A percentile compares a stretch with the other conserved stretches of the same genome.
These are phyloP conservation scores for Pseudozyma sp. DNA, from an alignment of 1,284 basidiomycete species.

Conservation along the genomic window DNA sequence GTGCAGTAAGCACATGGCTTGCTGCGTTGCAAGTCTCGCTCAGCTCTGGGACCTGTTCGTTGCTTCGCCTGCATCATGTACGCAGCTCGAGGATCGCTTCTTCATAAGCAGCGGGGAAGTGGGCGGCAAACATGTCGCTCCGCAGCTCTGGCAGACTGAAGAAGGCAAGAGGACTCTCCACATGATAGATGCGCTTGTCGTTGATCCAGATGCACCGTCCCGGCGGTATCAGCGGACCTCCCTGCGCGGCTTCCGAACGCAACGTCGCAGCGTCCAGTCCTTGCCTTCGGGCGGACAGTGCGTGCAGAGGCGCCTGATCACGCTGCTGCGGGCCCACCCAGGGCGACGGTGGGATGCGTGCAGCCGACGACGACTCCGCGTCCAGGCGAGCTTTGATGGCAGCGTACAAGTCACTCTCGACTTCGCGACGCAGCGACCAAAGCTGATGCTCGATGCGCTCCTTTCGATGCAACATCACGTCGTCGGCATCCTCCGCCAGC, in stretches of 20 bases:
- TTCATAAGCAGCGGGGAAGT: constrained; percentile 67
- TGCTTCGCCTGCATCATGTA: not conserved
- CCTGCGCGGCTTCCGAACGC: constrained; percentile 56
- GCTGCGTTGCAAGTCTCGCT: not conserved
- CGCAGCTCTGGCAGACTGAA: constrained; percentile 63
- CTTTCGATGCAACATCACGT: constrained; percentile 59
- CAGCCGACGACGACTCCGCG: constrained; percentile 17
- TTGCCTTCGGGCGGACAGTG: constrained; percentile 57
- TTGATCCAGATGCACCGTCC: constrained; percentile 63
- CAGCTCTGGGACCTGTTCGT: not conserved
- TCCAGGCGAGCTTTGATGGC: constrained; percentile 56
- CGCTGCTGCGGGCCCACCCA: constrained; percentile 59
- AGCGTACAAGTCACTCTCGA: constrained; percentile 65
- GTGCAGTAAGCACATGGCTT: not conserved
- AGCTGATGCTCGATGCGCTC: constrained; percentile 60
- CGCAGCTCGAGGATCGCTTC: constrained; percentile 56
- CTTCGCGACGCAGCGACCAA: constrained; percentile 65
- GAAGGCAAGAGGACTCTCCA: constrained; percentile 60
- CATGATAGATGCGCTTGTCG: constrained; percentile 50
- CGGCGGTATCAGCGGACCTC: constrained; percentile 61
- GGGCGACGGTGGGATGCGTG: constrained; percentile 54
- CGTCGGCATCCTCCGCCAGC: constrained; percentile 45
- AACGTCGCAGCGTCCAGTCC: constrained; percentile 60
- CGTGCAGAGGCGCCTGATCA: constrained; percentile 55
- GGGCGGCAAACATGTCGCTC: constrained; percentile 60